A percentile compares a stretch with the other conserved stretches of the same genome.
These are phyloP conservation scores for Trametes villosa DNA, from an alignment of 768 basidiomycete species.

Conservation along the genomic window DNA sequence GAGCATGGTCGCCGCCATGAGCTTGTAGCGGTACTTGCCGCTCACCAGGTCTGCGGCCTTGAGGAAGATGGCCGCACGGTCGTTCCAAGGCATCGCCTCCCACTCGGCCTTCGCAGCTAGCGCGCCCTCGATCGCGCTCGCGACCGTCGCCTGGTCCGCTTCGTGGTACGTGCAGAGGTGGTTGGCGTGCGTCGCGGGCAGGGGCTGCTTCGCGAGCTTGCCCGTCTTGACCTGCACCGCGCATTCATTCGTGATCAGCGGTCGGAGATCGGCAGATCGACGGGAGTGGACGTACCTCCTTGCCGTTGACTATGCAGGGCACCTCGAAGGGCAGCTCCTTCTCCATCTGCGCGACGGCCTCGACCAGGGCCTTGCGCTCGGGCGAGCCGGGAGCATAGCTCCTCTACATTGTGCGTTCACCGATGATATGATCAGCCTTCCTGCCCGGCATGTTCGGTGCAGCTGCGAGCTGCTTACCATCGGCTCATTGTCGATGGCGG, in stretches of 20 bases:
- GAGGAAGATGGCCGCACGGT: constrained; percentile 96
- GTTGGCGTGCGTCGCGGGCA: constrained; percentile 85
- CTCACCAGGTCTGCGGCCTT: constrained; percentile 96
- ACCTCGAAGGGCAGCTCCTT: constrained; percentile 87
- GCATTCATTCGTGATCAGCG: neutral
- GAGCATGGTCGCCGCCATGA: constrained; percentile 95
- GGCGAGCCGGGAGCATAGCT: constrained; percentile 77
- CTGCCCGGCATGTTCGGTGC: neutral
- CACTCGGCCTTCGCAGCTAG: constrained; percentile 85
- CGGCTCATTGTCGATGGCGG: constrained; percentile 88
- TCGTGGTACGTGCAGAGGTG: constrained; percentile 88
- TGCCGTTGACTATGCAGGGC: constrained; percentile 91
- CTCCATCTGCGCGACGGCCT: constrained; percentile 80
- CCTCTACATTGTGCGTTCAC: constrained; percentile 48
- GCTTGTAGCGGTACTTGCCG: constrained; percentile 93
- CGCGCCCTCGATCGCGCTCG: constrained; percentile 83
- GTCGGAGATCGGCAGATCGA: neutral
- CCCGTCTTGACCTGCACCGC: constrained; percentile 74
- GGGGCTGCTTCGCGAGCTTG: constrained; percentile 73
- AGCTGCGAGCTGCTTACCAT: constrained; percentile 56
- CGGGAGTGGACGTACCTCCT: constrained; percentile 51
- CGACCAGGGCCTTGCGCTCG: constrained; percentile 75
- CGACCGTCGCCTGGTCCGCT: constrained; percentile 77
- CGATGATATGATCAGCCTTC: constrained; percentile 24
- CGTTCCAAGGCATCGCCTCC: constrained; percentile 96